Conservation (phyloP, 257 asterid species). For the Gardenia jasminoides region DNA sequence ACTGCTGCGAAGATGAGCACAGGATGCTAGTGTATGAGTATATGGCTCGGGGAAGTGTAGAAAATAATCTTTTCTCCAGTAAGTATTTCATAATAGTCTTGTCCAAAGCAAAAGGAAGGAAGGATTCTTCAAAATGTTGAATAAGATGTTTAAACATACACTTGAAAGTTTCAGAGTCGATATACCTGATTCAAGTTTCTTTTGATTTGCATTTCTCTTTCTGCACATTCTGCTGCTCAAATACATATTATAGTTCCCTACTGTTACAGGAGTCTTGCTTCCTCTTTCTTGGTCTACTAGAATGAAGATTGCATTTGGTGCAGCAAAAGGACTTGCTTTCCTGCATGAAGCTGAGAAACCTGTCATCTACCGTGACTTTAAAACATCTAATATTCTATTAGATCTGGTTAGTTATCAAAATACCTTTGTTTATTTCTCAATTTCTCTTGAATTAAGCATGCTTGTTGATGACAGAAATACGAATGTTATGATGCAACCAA, state of each 20-base stretch:
- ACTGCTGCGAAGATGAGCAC: constrained; percentile 73
- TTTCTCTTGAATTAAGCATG: neutral
- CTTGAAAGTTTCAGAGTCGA: neutral
- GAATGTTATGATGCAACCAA: neutral
- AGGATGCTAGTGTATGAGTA: constrained; percentile 72
- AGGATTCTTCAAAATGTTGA: neutral
- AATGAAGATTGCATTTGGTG: constrained; percentile 87
- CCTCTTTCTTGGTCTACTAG: constrained; percentile 86
- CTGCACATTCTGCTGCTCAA: neutral
- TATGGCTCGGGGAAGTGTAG: constrained; percentile 75
- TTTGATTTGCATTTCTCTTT: neutral
- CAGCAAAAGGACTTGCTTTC: constrained; percentile 90
- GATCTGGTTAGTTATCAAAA: constrained; percentile 48
- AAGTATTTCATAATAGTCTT: constrained; percentile 18
- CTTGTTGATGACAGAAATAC: neutral
- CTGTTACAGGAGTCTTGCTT: constrained; percentile 64
- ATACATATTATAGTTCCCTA: neutral
- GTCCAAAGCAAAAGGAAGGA: neutral
- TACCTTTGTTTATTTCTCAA: neutral
- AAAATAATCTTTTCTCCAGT: constrained; percentile 73
- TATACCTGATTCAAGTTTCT: neutral
- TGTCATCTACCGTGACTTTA: constrained; percentile 87
- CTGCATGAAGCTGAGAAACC: constrained; percentile 90
- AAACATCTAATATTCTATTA: constrained; percentile 80
- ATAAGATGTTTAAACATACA: neutral